phyloP scores from a whole-genome alignment of 1,284 basidiomycete species.

The Xanthoconium separans region DNA sequence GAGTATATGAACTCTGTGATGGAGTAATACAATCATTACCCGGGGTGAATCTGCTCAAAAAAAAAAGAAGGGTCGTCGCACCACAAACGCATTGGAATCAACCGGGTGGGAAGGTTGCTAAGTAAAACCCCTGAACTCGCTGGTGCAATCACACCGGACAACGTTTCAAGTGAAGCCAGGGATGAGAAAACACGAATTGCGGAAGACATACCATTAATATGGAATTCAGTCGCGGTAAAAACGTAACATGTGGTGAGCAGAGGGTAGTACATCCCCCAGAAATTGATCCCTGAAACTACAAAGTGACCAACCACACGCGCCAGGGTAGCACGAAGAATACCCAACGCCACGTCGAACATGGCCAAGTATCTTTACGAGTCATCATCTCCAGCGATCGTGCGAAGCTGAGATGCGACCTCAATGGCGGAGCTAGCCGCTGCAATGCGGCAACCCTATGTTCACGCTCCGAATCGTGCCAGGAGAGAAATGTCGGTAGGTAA shows the following conservation, averaged over 20 bases:
- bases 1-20: not conserved
- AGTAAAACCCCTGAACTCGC: not conserved
- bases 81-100: not conserved
- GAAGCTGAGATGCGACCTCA: too few species aligned
- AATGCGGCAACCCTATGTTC: not conserved
- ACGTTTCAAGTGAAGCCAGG: not conserved
- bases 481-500: not conserved
- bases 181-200: not conserved
- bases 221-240: not conserved
- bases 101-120: not conserved
- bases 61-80: not conserved
- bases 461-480: not conserved
- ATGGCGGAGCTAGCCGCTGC: not conserved
- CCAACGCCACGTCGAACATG: not conserved
- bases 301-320: not conserved
- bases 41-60: not conserved
- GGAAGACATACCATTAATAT: not conserved
- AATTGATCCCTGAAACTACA: not conserved
- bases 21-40: not conserved
- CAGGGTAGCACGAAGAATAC: not conserved
- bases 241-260: not conserved
- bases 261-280: not conserved
- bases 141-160: not conserved
- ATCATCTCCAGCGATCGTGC: too few species aligned
- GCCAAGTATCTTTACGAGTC: too few species aligned